phyloP scores from a whole-genome alignment of 2,329 filamentous ascomycete species.

The Diplocarpon rosae region DNA sequence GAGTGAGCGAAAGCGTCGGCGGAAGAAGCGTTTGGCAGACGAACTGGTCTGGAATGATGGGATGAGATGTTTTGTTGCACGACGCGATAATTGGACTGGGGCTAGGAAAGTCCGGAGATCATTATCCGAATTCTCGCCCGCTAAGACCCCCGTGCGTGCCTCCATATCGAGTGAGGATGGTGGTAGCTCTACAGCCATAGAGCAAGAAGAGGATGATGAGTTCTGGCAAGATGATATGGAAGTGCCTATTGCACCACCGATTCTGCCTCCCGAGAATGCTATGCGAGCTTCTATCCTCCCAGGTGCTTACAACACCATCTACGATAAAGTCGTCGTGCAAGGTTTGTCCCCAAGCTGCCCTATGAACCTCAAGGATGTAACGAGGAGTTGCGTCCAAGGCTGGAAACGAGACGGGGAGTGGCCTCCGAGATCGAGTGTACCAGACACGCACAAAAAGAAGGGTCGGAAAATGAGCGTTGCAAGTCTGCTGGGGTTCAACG shows the following conservation, averaged over 20 bases:
- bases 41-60: conserved; percentile 74
- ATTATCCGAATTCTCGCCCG: conserved; percentile 27
- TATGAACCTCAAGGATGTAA: conserved; percentile 75
- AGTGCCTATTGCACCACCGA: conserved; percentile 60
- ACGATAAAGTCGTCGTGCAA: conserved; percentile 78
- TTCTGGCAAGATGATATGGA: conserved; percentile 22
- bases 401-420: conserved; percentile 93
- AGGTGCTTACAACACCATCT: conserved; percentile 67
- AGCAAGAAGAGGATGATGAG: conserved; percentile 19
- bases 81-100: conserved; percentile 77
- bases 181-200: conserved; percentile 15
- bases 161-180: conserved; percentile 28
- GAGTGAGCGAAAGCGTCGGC: conserved; percentile 31
- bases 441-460: conserved; percentile 28
- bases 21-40: conserved; percentile 41
- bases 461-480: conserved; percentile 22
- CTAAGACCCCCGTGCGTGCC: conserved; percentile 29
- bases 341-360: conserved; percentile 74
- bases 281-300: conserved; percentile 69
- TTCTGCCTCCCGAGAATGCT: conserved; percentile 63
- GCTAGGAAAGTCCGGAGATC: conserved; percentile 39
- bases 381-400: conserved; percentile 69
- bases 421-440: conserved; percentile 54
- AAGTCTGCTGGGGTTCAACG: conserved; percentile 20
- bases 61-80: conserved; percentile 64